These are phyloP conservation scores for Onygenales sp. DNA, from an alignment of 2,329 filamentous ascomycete species.

Conservation along the genomic window DNA sequence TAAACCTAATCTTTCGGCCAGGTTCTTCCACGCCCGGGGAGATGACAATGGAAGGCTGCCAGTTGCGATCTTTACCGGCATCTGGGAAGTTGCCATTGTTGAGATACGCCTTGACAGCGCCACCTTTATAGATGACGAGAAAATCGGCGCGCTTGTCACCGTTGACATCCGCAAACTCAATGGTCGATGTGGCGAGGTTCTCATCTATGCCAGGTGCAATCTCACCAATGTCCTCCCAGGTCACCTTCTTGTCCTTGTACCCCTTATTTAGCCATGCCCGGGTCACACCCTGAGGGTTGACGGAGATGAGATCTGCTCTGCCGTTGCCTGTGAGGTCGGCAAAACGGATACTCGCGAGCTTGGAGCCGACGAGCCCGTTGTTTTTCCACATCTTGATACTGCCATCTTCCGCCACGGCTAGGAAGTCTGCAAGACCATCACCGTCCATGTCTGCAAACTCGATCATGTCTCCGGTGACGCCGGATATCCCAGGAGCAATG, in stretches of 20 bases:
- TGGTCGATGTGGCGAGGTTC: too few relatives aligned
- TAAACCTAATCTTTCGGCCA: too few relatives aligned
- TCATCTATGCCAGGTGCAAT: too few relatives aligned
- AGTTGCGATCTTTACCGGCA: too few relatives aligned
- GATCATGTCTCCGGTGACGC: not conserved
- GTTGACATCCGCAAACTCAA: conserved; percentile 6
- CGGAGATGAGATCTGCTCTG: conserved; percentile 5
- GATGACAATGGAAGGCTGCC: too few relatives aligned
- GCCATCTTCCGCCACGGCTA: not conserved
- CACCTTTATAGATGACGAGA: conserved; percentile 1
- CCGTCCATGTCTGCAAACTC: not conserved
- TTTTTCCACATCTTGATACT: not conserved
- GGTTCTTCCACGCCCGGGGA: too few relatives aligned
- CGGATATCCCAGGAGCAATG: not conserved
- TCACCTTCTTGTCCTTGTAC: not conserved
- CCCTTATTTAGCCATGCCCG: conserved; percentile 3
- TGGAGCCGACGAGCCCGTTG: not conserved
- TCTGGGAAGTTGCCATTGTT: not conserved
- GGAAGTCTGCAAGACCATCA: not conserved
- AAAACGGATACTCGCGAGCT: not conserved
- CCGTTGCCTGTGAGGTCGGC: conserved; percentile 7
- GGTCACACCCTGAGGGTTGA: conserved; percentile 1
- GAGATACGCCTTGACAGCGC: conserved; percentile 3
- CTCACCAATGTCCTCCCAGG: not conserved
- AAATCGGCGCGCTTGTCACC: not conserved